phyloP scores from a whole-genome alignment of 2,329 filamentous ascomycete genomes.

The Monilinia polystroma region DNA sequence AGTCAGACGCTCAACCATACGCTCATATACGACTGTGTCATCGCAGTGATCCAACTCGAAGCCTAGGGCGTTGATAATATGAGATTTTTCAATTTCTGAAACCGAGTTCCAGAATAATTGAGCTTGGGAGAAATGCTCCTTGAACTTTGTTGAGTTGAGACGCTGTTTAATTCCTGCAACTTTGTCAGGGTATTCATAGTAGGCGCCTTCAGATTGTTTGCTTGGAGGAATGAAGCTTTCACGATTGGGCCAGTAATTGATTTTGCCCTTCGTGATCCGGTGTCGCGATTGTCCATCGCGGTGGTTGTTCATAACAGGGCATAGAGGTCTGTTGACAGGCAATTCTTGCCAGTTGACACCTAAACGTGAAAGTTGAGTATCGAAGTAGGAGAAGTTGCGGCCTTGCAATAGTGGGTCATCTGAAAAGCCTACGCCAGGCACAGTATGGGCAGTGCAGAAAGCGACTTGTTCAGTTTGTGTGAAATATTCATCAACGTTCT shows the following conservation, averaged over 20 bases:
- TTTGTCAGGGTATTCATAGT: conserved; percentile 65
- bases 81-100: conserved; percentile 62
- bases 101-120: conserved; percentile 83
- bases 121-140: conserved; percentile 73
- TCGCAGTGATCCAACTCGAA: conserved; percentile 83
- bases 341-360: conserved; percentile 75
- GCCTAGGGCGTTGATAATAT: conserved; percentile 58
- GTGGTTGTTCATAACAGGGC: conserved; percentile 73
- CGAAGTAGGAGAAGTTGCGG: conserved; percentile 66
- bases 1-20: conserved; percentile 64
- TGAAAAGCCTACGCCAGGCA: conserved; percentile 75
- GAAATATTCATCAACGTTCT: conserved; percentile 79
- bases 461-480: conserved; percentile 79
- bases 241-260: conserved; percentile 81
- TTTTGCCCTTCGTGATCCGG: conserved; percentile 68
- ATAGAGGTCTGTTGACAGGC: conserved; percentile 73
- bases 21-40: conserved; percentile 71
- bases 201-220: conserved; percentile 60
- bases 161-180: conserved; percentile 69
- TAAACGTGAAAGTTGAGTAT: conserved; percentile 68
- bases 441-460: conserved; percentile 77
- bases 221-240: conserved; percentile 64
- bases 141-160: conserved; percentile 69
- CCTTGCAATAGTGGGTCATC: conserved; percentile 74
- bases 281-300: conserved; percentile 73